Evolutionary conservation across 139 green algal species (phyloP), one percentile per base, ranked within the genome.

Genomic region (Chlamydomonas asymmetrica): DNA sequence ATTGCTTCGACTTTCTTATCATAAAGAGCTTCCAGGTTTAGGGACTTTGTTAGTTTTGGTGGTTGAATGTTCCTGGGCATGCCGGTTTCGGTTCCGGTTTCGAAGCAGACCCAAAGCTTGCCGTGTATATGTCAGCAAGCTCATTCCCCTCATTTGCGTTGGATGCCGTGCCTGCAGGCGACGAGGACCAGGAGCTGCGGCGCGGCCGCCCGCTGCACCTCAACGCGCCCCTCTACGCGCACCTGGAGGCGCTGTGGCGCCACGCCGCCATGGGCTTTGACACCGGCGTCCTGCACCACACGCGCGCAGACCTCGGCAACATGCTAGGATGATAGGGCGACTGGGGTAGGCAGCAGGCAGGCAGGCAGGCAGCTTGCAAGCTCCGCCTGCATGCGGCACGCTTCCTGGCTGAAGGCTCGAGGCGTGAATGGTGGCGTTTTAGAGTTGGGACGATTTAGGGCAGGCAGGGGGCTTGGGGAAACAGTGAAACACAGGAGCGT

Each of bases 151-250:
- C 45, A 16, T 52, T 52, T 16, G 10, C 45, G 10, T 16, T 52
- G 16, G 29, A 29, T 41, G 57, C 8, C 57, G 7, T 18, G 29
- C 25, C 7, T 48, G 38, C 39, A 76, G 70, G 70, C 39, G 70
- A 76, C 23, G 79, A 85, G 32, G 79, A 85, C 27, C 50, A 34
- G 3, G 74, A 80, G 39, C 56, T 80, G 25, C 54, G 66, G 31
- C 60, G 83, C 29, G 83, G 83, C 38, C 62, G 79, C 23, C 83
- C 83, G 16, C 65, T 88, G 73, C 60, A 72, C 60, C 66, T 85
- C 20, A 50, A 76, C 10, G 22, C 38, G 0, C 48, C 29, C 45
- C 75, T 76, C 29, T 81, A 82, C 48, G 63, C 50, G 7, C 56
- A 63, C 37, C 73, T 88, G 9, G 34, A 60, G 25, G 22, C 37